Evolutionary conservation across 257 asterid species (phyloP), one percentile per base, ranked within the genome.

Genomic region (Coffea eugenioides): DNA sequence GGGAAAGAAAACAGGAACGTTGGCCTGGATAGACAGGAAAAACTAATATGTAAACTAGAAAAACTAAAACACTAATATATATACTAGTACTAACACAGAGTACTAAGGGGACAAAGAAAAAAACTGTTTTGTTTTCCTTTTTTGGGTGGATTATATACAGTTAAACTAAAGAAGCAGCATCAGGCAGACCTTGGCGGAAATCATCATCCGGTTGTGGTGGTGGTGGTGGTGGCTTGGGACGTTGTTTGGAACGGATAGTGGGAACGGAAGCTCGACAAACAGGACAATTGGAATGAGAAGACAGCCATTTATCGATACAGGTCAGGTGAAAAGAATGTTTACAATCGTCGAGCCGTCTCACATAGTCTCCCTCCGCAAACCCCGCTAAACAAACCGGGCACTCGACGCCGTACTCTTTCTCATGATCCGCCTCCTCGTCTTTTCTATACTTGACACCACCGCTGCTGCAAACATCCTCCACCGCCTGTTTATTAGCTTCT

Each of bases 351-450:
- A 90, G 83, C 79, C 84, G 88, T 82, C 86, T 84, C 51, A 90
- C 79, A 48, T 85, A 90, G 79, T 92, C 97, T 41, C 91, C 93
- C 20, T 90, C 93, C 0, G 51, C 79, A 34, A 90, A 89, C 82
- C 52, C 89, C 80, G 95, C 87, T 21, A 92, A 80, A 81, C 97
- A 92, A 57, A 92, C 93, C 74, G 93, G 88, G 72, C 97, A 92
- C 87, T 86, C 88, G 25, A 73, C 45, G 10, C 82, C 88, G 70
- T 74, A 48, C 78, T 78, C 85, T 4, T 80, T 83, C 23, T 49
- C 74, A n/a, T 70, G 62, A 48, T 14, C 79, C 27, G 79, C 81
- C 72, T 82, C 43, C 43, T 39, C 43, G 43, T 39, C 80, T 25
- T 84, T 87, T 34, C 52, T 71, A 75, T 79, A 88, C 85, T 74